A percentile compares a stretch with the other conserved stretches of the same genome.
Evolutionary conservation across 768 basidiomycete species (phyloP).

Genomic region (Tubosaeta sp.): DNA sequence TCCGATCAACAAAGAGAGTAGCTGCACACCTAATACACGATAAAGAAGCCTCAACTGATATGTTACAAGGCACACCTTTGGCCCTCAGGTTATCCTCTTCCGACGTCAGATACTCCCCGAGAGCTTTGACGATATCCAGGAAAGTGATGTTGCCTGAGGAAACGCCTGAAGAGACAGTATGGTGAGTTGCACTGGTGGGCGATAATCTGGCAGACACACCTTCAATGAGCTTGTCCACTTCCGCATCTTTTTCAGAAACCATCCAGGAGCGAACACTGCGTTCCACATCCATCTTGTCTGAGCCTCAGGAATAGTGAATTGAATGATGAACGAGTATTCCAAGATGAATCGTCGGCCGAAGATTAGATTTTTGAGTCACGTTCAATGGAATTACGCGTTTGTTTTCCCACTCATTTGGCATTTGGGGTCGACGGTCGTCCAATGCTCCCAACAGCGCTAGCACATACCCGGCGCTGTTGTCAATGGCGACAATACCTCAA

Average conservation of each 20-base stretch:
- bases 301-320: neutral
- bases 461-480: constrained; percentile 14
- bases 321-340: neutral
- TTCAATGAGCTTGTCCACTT: constrained; percentile 53
- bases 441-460: constrained; percentile 22
- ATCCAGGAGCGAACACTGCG: constrained; percentile 72
- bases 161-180: constrained; percentile 37
- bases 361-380: constrained; percentile 9
- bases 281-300: constrained; percentile 38
- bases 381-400: neutral
- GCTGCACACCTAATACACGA: constrained; percentile 62
- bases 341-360: neutral
- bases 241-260: constrained; percentile 55
- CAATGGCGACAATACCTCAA: constrained; percentile 22
- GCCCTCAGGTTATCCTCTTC: constrained; percentile 75
- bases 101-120: constrained; percentile 85
- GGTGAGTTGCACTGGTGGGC: neutral
- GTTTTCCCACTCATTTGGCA: constrained; percentile 6
- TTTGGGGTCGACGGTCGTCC: neutral
- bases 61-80: constrained; percentile 55
- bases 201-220: constrained; percentile 38
- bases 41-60: neutral
- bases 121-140: constrained; percentile 76
- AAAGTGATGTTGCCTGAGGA: constrained; percentile 56
- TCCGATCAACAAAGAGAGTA: constrained; percentile 70